Base-by-base conservation (phyloP, 306 rosid species). In the Spatholobus suberectus region DNA sequence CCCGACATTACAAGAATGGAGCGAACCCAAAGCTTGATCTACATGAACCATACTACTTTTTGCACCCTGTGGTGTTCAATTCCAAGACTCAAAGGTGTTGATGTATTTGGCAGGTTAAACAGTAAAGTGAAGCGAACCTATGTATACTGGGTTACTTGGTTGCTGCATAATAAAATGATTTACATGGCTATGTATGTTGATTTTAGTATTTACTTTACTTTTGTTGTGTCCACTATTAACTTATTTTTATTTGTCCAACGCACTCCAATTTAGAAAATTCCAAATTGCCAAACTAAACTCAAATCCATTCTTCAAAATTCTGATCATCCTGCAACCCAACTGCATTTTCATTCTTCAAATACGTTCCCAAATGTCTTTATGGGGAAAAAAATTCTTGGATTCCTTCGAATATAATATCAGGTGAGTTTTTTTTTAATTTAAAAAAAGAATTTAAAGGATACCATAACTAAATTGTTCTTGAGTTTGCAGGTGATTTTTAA, bases 1-100 rank as follows among this genome's bases (percentile, higher is more conserved):
- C 26, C 89, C 84, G 76, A 86, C 92, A 69, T 81, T 92, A 21
- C 89, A 77, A 68, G 87, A 95, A 81, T 95, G 99, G 98, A 63
- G 80, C 20, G 72, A 89, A 75, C 81, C 54, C 11, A 77, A 86
- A 34, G 91, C 75, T 76, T 87, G 86, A 92, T 72, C 35, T 51
- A 18, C 26, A 68, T 85, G 67, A 75, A 47, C n/a, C 73, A 34
- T 65, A 76, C 67, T 55, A 24, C 66, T 12, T 32, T 68, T 54
- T 77, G 55, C 51, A 46, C 38, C 75, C 5, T 71, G 62, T 55
- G 70, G 35, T 3, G 43, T 67, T 77, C 70, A 83, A 63, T 72
- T 61, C 81, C 79, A 59, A 74, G 51, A 38, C 70, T 77, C 5
- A 58, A 73, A 11, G 66, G 13, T 21, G 34, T 29, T 66, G 10